These are phyloP conservation scores for Mediolabrus comicus DNA, from an alignment of 108 stramenopile species.

Conservation along the genomic window DNA sequence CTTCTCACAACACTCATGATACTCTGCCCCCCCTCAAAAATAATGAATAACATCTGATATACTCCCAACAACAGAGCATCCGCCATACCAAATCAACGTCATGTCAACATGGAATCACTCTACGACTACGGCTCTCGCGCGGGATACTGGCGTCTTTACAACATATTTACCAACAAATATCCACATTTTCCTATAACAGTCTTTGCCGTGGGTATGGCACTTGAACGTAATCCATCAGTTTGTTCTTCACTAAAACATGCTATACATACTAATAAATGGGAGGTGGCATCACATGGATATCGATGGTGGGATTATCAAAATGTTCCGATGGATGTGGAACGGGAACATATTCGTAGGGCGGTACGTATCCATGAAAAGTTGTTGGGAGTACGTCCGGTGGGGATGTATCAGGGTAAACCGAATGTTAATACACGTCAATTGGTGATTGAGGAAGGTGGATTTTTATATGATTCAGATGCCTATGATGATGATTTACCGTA, in stretches of 20 bases:
- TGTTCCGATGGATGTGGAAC: constrained; percentile 78
- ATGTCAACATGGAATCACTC: constrained; percentile 89
- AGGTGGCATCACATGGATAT: constrained; percentile 90
- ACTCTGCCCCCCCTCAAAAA: too few species aligned
- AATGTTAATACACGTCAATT: constrained; percentile 73
- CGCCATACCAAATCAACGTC: constrained; percentile 37
- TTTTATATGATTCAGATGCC: constrained; percentile 90
- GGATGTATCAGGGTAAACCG: constrained; percentile 94
- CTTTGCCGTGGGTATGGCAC: constrained; percentile 95
- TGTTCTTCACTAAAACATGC: constrained; percentile 79
- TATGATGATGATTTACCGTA: constrained; percentile 94
- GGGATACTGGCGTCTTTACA: constrained; percentile 93
- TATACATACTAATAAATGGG: constrained; percentile 57
- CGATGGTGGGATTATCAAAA: constrained; percentile 95
- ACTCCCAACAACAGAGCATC: constrained; percentile 14
- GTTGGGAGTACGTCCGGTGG: constrained; percentile 83
- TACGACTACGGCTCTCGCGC: constrained; percentile 93
- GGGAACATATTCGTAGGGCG: constrained; percentile 85
- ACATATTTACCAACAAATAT: constrained; percentile 66
- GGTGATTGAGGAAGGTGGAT: constrained; percentile 91
- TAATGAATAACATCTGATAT: background rate
- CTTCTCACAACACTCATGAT: too few species aligned
- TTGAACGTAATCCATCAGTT: constrained; percentile 81
- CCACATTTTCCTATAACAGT: constrained; percentile 85
- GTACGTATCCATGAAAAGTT: constrained; percentile 86